Evolutionary conservation across 179 eudicot genomes (phyloP).

Genomic region (Amaranthus tricolor): DNA sequence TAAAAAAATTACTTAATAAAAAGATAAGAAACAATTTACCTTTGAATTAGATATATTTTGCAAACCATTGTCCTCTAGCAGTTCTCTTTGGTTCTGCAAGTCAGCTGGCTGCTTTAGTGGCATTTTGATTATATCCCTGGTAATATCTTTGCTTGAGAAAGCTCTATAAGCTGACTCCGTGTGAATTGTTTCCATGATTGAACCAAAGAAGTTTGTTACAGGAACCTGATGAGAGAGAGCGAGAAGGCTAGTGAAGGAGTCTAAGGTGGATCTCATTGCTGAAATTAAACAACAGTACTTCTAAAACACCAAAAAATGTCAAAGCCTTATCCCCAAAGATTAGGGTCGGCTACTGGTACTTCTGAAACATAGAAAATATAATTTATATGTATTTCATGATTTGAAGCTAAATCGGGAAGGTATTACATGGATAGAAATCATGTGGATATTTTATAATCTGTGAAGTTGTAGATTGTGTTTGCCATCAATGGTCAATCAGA

Average conservation of each 20-base stretch:
- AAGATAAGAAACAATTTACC: constrained; percentile 18
- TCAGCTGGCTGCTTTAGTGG: constrained; percentile 31
- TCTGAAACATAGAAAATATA: neutral
- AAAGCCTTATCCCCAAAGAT: no score
- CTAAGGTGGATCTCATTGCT: neutral
- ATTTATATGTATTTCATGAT: neutral
- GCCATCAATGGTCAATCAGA: no score
- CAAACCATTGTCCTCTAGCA: constrained; percentile 12
- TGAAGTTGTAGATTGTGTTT: no score
- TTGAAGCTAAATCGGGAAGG: neutral
- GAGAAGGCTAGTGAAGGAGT: neutral
- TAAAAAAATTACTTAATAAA: neutral
- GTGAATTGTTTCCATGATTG: constrained; percentile 94
- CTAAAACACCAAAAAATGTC: no score
- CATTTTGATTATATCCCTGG: constrained; percentile 24
- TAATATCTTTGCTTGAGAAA: constrained; percentile 43
- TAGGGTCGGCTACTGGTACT: no score
- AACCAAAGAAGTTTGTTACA: constrained; percentile 93
- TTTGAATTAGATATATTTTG: constrained; percentile 6
- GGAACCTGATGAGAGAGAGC: constrained; percentile 57
- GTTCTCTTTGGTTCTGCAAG: constrained; percentile 30
- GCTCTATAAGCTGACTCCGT: constrained; percentile 79
- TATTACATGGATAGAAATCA: no score
- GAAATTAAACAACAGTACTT: neutral
- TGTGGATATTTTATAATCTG: no score